Base-by-base conservation (phyloP, 805 yeast species). In the Candida orba region DNA sequence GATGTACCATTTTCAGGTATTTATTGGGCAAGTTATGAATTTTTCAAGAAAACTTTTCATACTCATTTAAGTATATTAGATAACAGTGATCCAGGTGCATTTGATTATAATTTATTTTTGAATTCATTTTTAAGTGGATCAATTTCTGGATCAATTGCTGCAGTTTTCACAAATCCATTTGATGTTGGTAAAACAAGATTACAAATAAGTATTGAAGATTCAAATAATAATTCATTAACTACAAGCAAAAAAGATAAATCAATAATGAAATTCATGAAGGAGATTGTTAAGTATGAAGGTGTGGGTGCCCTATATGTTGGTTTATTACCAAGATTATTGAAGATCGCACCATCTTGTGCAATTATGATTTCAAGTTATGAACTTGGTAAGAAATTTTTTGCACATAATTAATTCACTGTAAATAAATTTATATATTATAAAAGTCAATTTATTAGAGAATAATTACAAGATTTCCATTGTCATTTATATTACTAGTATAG, bases 341-440 rank as follows among this genome's bases (percentile, higher is more conserved):
- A 93, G 59, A 84, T 93, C 24, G 96, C 97, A 0, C 98, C 99
- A 10, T 81, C 96, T 14, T 93, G 99, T 72, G 99, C 99, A 2
- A 91, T 93, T 33, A 93, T 93, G 99, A 89, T 93, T 37, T 87
- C 97, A 12, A 83, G 93, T 34, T 93, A 93, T 60, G 99, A 93
- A 61, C 69, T 90, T 36, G 84, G 95, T 24, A 93, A 93, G 63
- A 76, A 77, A 44, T 58, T 79, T 32, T 75, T 76, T 47, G 45
- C 56, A 8, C 36, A 35, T 8, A 40, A 41, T 24, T 35, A 29
- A 34, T 10, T 13, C 9, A 13, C 12, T 18, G 24, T 18, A 15
- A 13, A 9, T 24, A 12, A 22, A 20, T 30, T 29, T 29, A 20
- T 31, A 31, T 12, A 31, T 8, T 13, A 13, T 29, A 29, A 12